These are phyloP conservation scores for Penicillium sp. DNA, from an alignment of 2,329 filamentous ascomycete species.

Conservation along the genomic window DNA sequence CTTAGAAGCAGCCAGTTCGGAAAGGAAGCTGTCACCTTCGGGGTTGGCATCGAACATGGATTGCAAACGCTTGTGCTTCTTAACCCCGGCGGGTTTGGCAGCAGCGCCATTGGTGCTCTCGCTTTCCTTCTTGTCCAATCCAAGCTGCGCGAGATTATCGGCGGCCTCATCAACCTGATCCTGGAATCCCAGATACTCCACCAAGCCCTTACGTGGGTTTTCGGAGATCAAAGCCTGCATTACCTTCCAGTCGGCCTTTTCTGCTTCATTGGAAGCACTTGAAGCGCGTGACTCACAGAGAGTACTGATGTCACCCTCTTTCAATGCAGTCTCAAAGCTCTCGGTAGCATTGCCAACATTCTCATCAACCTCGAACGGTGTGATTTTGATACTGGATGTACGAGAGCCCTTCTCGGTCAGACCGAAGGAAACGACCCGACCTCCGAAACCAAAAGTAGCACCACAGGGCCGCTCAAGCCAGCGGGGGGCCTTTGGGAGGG, in stretches of 20 bases:
- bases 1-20: slow-evolving; percentile 80
- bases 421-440: slow-evolving; percentile 78
- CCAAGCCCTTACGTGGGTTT: slow-evolving; percentile 79
- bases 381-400: slow-evolving; percentile 76
- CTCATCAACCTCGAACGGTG: slow-evolving; percentile 83
- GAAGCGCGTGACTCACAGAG: slow-evolving; percentile 80
- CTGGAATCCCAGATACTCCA: slow-evolving; percentile 86
- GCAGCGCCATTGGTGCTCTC: slow-evolving; percentile 45
- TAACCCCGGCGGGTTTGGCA: slow-evolving; percentile 46
- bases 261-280: slow-evolving; percentile 76
- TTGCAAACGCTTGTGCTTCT: slow-evolving; percentile 64
- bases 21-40: slow-evolving; percentile 81
- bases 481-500: slow-evolving; percentile 77
- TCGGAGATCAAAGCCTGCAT: slow-evolving; percentile 83
- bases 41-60: slow-evolving; percentile 75
- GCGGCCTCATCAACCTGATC: slow-evolving; percentile 55
- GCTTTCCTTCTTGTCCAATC: slow-evolving; percentile 38
- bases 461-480: slow-evolving; percentile 86
- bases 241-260: slow-evolving; percentile 94
- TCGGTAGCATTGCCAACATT: slow-evolving; percentile 80
- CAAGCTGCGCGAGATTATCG: slow-evolving; percentile 44
- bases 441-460: slow-evolving; percentile 92
- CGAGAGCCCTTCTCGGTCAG: slow-evolving; percentile 61
- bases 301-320: slow-evolving; percentile 69
- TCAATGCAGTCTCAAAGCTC: slow-evolving; percentile 79